Conservation (phyloP, 768 basidiomycete genomes). For the Serendipita sp. region DNA sequence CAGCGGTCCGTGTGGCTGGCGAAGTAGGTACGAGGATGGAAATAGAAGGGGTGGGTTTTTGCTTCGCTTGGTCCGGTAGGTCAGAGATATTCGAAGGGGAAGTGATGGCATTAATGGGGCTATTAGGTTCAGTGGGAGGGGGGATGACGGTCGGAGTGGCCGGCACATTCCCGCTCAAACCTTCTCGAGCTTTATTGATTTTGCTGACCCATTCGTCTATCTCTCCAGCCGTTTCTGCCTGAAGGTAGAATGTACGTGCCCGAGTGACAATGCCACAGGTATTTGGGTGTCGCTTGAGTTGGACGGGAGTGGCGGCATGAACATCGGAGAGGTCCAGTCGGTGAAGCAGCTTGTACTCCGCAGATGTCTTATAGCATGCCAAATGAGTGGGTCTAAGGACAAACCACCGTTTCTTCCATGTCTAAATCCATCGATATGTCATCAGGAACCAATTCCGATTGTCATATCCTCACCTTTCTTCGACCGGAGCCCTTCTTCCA, state of each 20-base stretch:
- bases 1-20: background rate
- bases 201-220: slow-evolving; percentile 71
- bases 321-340: slow-evolving; percentile 77
- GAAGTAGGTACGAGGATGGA: background rate
- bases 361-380: slow-evolving; percentile 91
- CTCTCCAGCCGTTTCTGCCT: slow-evolving; percentile 56
- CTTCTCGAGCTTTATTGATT: slow-evolving; percentile 60
- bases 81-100: background rate
- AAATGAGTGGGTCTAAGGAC: slow-evolving; percentile 83
- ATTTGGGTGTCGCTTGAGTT: slow-evolving; percentile 77
- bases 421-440: slow-evolving; percentile 31
- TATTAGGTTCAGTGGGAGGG: slow-evolving; percentile 14
- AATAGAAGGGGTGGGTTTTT: background rate
- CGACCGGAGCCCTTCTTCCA: slow-evolving; percentile 91
- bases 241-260: slow-evolving; percentile 79
- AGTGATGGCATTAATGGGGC: background rate
- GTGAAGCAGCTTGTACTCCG: slow-evolving; percentile 84
- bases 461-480: slow-evolving; percentile 50
- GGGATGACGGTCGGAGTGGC: background rate
- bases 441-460: background rate
- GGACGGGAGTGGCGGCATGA: slow-evolving; percentile 75
- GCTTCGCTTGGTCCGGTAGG: background rate
- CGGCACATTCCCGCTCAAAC: slow-evolving; percentile 35
- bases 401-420: slow-evolving; percentile 99
- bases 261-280: slow-evolving; percentile 88